Evolutionary conservation across 192 early-diverging fungal genomes (phyloP), one percentile per base, ranked within the genome.

Genomic region (Coemansia sp.): DNA sequence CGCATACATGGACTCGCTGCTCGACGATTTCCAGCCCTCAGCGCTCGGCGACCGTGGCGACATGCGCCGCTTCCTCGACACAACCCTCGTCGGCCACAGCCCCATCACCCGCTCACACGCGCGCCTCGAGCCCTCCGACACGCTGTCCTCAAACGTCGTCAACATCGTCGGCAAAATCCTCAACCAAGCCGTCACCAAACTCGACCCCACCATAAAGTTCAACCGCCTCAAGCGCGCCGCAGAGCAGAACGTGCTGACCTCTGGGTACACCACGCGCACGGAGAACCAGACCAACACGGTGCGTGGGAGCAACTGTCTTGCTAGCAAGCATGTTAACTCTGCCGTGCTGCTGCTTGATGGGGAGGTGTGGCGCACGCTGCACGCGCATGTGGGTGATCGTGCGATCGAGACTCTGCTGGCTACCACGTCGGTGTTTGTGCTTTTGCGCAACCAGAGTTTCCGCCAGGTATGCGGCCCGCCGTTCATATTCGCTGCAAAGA

Each of bases 401-500:
- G 69, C 75, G 21, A 64, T 78, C 61, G 39, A 58, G 23, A 49
- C 57, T 8, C 6, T 78, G 64, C 59, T 78, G 8, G 40, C 39
- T 11, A 33, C 61, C n/a, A 61, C 69, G 17, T 61, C 69, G 1
- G 42, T 78, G 33, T 78, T 78, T 56, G 24, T 78, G 27, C 66
- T 58, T 22, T 54, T 78, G 24, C 53, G 39, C 14, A 78, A 63
- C 41, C 22, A 49, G 24, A 57, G 57, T 45, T 78, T 47, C 47
- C 49, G 57, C 14, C 75, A 78, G 58, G 58, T 78, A 60, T 61
- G 65, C 49, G 75, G 75, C 1, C 14, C 30, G 11, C 69, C 75
- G 9, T 22, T 78, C 12, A 53, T 56, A 30, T 3, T 56, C 27
- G 19, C 8, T 55, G 50, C 23, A 21, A 0, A 50, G 51, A 46